A percentile compares a stretch with the other conserved stretches of the same genome.
Evolutionary conservation across 352 stramenopile genomes (phyloP).

Genomic region (Phytophthora pisi): DNA sequence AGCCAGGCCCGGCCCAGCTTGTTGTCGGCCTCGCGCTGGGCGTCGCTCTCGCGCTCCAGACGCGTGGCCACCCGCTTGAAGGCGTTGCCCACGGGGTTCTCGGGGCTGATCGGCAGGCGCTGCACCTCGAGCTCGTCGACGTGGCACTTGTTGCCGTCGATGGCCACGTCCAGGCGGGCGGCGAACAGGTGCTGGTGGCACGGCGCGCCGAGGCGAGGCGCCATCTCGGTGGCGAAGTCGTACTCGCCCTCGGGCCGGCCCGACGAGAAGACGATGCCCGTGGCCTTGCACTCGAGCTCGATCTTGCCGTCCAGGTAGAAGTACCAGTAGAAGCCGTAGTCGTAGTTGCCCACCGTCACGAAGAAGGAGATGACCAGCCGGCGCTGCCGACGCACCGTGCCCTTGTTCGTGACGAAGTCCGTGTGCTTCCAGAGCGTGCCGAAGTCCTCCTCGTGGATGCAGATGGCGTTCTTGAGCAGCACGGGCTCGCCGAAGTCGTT

Average conservation of each 20-base stretch:
- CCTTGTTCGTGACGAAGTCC: conserved; percentile 27
- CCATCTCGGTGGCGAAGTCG: conserved; percentile 50
- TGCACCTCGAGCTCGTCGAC: conserved; percentile 65
- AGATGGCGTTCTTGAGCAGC: conserved; percentile 73
- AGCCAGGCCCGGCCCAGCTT: conserved; percentile 62
- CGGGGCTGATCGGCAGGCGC: conserved; percentile 37
- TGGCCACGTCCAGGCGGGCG: conserved; percentile 71
- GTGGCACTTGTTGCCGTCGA: conserved; percentile 60
- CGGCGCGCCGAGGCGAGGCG: conserved; percentile 59
- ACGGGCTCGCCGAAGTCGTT: conserved; percentile 59
- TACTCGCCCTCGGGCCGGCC: conserved; percentile 59
- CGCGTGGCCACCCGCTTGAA: conserved; percentile 58
- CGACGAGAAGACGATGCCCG: conserved; percentile 77
- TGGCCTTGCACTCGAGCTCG: conserved; percentile 82
- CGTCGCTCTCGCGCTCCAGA: conserved; percentile 54
- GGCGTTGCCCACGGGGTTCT: conserved; percentile 68
- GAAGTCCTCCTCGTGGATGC: conserved; percentile 87
- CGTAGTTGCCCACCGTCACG: conserved; percentile 86
- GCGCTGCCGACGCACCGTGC: conserved; percentile 56
- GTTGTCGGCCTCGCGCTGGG: conserved; percentile 48
- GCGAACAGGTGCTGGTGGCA: conserved; percentile 85
- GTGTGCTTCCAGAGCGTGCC: conserved; percentile 83
- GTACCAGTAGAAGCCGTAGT: conserved; percentile 82
- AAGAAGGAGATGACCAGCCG: conserved; percentile 83
- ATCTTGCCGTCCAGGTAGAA: conserved; percentile 79